Evolutionary conservation across 352 stramenopile genomes (phyloP).

Genomic region (Phytopythium chamaehyphon): DNA sequence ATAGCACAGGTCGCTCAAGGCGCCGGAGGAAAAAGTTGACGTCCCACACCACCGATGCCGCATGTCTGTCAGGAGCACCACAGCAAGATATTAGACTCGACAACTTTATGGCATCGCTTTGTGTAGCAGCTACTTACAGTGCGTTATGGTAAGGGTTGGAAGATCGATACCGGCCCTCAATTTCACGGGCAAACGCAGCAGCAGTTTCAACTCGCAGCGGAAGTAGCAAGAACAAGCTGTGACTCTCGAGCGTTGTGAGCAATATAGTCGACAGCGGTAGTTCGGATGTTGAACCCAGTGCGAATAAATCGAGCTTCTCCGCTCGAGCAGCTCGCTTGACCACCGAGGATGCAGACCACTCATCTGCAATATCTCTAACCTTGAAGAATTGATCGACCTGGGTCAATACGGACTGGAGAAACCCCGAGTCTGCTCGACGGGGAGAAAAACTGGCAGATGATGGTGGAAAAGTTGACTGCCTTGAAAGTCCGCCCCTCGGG

Average conservation of each 20-base stretch:
- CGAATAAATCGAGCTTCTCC: conserved; percentile 53
- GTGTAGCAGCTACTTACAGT: conserved; percentile 30
- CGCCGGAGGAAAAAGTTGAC: conserved; percentile 62
- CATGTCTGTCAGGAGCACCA: conserved; percentile 38
- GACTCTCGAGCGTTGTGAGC: conserved; percentile 61
- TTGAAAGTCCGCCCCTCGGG: not conserved
- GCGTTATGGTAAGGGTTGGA: conserved; percentile 83
- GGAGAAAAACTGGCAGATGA: conserved; percentile 19
- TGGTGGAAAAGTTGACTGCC: conserved; percentile 3
- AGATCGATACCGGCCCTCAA: conserved; percentile 58
- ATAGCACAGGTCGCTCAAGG: conserved; percentile 28
- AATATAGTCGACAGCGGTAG: conserved; percentile 60
- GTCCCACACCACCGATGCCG: conserved; percentile 67
- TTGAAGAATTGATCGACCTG: conserved; percentile 45
- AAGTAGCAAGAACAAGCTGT: conserved; percentile 52
- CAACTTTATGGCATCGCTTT: not conserved
- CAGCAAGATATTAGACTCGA: conserved; percentile 1
- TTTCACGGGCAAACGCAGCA: conserved; percentile 56
- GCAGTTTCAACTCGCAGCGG: conserved; percentile 47
- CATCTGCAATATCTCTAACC: not conserved
- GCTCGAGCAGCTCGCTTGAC: conserved; percentile 21
- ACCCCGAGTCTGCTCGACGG: conserved; percentile 43
- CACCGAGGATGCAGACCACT: conserved; percentile 42
- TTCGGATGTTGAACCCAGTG: conserved; percentile 33
- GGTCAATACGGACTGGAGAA: conserved; percentile 45